Evolutionary conservation across 1,139 yeast genomes (phyloP).

Genomic region (Scheffersomyces stambukii): DNA sequence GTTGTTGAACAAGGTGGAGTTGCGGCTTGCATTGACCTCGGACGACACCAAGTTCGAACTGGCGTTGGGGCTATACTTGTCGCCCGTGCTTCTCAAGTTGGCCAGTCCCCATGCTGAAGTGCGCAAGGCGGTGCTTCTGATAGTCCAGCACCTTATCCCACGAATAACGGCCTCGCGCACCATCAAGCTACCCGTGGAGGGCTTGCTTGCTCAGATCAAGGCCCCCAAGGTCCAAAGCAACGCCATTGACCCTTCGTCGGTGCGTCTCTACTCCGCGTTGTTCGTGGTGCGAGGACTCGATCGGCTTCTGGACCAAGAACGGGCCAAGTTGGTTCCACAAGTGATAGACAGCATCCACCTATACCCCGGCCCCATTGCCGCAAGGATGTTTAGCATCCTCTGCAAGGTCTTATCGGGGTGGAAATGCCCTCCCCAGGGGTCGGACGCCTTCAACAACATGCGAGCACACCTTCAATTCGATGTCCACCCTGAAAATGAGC

Average conservation of each 20-base stretch:
- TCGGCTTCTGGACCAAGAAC: conserved; percentile 35
- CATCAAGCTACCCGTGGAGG: conserved; percentile 57
- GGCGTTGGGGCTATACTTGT: conserved; percentile 57
- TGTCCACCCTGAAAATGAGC: conserved; percentile 29
- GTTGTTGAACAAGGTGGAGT: conserved; percentile 72
- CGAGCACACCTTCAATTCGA: conserved; percentile 26
- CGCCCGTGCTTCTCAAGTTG: conserved; percentile 76
- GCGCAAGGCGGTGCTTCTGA: conserved; percentile 61
- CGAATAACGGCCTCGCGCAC: conserved; percentile 56
- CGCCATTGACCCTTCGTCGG: conserved; percentile 46
- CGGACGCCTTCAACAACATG: conserved; percentile 37
- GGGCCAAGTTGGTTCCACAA: conserved; percentile 39
- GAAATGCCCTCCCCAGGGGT: conserved; percentile 47
- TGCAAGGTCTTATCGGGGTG: conserved; percentile 51
- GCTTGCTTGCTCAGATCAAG: conserved; percentile 61
- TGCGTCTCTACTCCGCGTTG: conserved; percentile 61
- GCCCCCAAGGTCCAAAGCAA: conserved; percentile 42
- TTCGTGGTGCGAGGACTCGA: conserved; percentile 66
- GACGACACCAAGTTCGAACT: conserved; percentile 61
- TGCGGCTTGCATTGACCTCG: conserved; percentile 75
- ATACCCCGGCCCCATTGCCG: conserved; percentile 36
- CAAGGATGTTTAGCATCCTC: conserved; percentile 60
- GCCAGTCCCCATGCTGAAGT: conserved; percentile 70
- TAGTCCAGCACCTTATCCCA: conserved; percentile 64
- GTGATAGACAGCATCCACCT: conserved; percentile 45